Evolutionary conservation across 345 rosid genomes (phyloP).

Genomic region (Sapria himalayana): DNA sequence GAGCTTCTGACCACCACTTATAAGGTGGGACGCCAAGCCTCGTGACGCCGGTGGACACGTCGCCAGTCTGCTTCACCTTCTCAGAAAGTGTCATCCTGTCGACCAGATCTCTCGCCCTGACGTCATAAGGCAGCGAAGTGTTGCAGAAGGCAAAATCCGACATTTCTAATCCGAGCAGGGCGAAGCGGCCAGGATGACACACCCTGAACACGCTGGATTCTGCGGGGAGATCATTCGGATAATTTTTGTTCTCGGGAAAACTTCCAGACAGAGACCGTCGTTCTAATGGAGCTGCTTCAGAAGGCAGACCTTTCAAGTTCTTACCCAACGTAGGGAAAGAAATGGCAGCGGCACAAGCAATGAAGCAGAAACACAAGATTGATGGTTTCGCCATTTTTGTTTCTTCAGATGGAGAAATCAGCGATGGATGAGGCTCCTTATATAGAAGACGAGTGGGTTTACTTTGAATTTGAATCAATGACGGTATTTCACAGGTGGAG

Average conservation of each 20-base stretch:
- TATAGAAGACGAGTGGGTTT: too few relatives aligned
- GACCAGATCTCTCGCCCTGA: slow-evolving; percentile 18
- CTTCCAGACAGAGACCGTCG: too few relatives aligned
- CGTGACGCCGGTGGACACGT: slow-evolving; percentile 10
- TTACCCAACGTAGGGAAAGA: not conserved
- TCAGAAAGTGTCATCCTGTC: slow-evolving; percentile 14
- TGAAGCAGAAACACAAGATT: too few relatives aligned
- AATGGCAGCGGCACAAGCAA: too few relatives aligned
- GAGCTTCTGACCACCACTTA: slow-evolving; percentile 34
- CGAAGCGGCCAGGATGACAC: slow-evolving; percentile 11
- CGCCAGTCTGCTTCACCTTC: slow-evolving; percentile 16
- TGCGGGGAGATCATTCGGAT: not conserved
- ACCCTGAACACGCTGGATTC: slow-evolving; percentile 4
- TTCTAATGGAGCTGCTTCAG: too few relatives aligned
- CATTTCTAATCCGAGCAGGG: slow-evolving; percentile 7
- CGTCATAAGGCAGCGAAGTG: slow-evolving; percentile 9
- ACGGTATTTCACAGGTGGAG: too few relatives aligned
- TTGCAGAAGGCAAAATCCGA: slow-evolving; percentile 13
- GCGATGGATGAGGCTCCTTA: too few relatives aligned
- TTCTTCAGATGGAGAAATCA: too few relatives aligned
- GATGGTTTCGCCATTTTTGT: too few relatives aligned
- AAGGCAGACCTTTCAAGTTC: not conserved
- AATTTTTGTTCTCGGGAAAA: too few relatives aligned
- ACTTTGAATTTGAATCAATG: too few relatives aligned
- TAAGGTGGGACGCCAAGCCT: slow-evolving; percentile 20